phyloP scores from a whole-genome alignment of 1,284 basidiomycete genomes.

The Cryptococcus floricola region DNA sequence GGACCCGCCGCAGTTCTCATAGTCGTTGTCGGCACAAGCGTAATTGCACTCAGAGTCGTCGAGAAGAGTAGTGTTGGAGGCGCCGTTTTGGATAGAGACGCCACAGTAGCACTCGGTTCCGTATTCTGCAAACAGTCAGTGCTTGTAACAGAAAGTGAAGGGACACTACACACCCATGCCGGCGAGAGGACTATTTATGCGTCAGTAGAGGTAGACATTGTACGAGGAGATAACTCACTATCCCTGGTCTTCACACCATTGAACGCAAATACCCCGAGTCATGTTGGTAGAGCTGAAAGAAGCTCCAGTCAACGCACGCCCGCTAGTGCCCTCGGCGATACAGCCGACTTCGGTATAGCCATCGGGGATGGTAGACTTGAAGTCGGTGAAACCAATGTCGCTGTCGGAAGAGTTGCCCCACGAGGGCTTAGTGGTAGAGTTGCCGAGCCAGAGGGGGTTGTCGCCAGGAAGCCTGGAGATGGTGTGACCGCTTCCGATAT shows the following conservation, averaged over 20 bases:
- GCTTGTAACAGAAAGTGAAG: not conserved
- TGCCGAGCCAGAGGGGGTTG: slow-evolving; percentile 45
- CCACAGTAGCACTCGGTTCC: slow-evolving; percentile 32
- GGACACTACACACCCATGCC: slow-evolving; percentile 11
- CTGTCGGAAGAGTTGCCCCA: slow-evolving; percentile 18
- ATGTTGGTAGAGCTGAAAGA: slow-evolving; percentile 21
- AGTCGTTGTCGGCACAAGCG: slow-evolving; percentile 22
- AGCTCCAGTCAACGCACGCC: slow-evolving; percentile 28
- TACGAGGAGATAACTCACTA: slow-evolving; percentile 3
- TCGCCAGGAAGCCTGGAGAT: slow-evolving; percentile 42
- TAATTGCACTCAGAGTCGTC: slow-evolving; percentile 17
- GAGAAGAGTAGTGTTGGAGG: slow-evolving; percentile 26
- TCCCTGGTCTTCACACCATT: slow-evolving; percentile 24
- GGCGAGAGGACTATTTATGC: slow-evolving; percentile 14
- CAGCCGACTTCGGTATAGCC: slow-evolving; percentile 39
- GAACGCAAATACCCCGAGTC: slow-evolving; percentile 23
- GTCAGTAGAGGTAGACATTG: no score
- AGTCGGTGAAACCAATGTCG: slow-evolving; percentile 20
- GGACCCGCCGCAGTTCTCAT: slow-evolving; percentile 35
- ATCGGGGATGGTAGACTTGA: slow-evolving; percentile 30
- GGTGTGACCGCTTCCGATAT: slow-evolving; percentile 35
- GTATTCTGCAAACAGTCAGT: slow-evolving; percentile 16
- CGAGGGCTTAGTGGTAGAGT: slow-evolving; percentile 24
- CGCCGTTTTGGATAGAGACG: slow-evolving; percentile 28
- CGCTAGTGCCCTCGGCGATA: slow-evolving; percentile 33